Evolutionary conservation across 441 rosid genomes (phyloP).

Genomic region (Francoa sonchifolia): DNA sequence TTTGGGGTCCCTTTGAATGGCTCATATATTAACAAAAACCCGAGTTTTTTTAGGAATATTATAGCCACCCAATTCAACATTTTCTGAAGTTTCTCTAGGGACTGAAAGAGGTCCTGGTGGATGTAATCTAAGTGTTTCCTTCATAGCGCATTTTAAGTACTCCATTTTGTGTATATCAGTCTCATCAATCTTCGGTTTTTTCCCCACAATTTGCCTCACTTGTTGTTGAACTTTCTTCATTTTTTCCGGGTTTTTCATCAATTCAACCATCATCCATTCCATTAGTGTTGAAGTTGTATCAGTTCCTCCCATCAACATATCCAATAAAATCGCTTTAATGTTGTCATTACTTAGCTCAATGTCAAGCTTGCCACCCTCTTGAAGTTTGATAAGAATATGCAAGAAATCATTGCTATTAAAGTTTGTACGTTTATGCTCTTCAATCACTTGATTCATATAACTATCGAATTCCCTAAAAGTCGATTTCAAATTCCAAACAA

Average conservation of each 20-base stretch:
- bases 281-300: constrained; percentile 17
- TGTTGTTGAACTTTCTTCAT: constrained; percentile 18
- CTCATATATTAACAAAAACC: constrained; percentile 22
- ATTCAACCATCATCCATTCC: constrained; percentile 29
- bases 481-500: constrained; percentile 9
- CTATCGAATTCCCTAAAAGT: neutral
- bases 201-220: constrained; percentile 19
- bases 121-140: constrained; percentile 23
- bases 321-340: constrained; percentile 17
- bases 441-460: constrained; percentile 16
- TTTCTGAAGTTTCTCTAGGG: constrained; percentile 9
- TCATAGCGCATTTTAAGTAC: constrained; percentile 18
- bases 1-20: constrained; percentile 26
- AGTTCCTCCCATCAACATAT: constrained; percentile 22
- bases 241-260: constrained; percentile 10
- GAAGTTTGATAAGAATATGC: constrained; percentile 13
- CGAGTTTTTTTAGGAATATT: constrained; percentile 16
- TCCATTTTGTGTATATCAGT: constrained; percentile 14
- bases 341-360: constrained; percentile 11
- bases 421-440: constrained; percentile 10
- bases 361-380: constrained; percentile 10
- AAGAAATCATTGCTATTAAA: constrained; percentile 12
- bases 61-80: constrained; percentile 8
- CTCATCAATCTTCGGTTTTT: constrained; percentile 11
- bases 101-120: constrained; percentile 11